Evolutionary conservation across 345 rosid genomes (phyloP).

Genomic region (Aquilaria yunnanensis): DNA sequence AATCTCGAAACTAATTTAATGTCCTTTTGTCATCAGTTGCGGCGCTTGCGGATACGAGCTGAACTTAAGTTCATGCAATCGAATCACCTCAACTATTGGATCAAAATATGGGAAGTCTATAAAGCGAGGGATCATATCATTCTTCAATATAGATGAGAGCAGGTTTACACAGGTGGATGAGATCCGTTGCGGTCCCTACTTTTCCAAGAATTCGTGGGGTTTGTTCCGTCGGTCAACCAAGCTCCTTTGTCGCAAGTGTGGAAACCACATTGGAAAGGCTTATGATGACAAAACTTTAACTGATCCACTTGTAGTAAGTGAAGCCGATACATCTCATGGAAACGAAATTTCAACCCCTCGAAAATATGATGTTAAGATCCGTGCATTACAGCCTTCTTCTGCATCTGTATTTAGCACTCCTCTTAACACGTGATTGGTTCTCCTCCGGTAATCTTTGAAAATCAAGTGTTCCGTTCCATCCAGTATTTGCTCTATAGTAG

Average conservation of each 20-base stretch:
- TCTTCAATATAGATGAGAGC: slow-evolving; percentile 68
- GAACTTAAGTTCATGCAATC: slow-evolving; percentile 79
- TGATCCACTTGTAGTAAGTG: slow-evolving; percentile 40
- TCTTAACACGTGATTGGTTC: slow-evolving; percentile 22
- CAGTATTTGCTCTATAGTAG: too few species aligned
- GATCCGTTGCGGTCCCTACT: slow-evolving; percentile 73
- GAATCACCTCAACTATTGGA: slow-evolving; percentile 78
- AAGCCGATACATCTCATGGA: slow-evolving; percentile 33
- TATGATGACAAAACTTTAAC: slow-evolving; percentile 40
- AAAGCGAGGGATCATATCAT: slow-evolving; percentile 86
- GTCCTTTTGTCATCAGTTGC: slow-evolving; percentile 52
- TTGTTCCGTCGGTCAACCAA: slow-evolving; percentile 66
- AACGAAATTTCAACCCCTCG: slow-evolving; percentile 26
- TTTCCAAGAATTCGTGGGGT: slow-evolving; percentile 57
- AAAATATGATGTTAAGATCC: slow-evolving; percentile 70
- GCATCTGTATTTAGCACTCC: slow-evolving; percentile 33
- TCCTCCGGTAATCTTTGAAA: background rate
- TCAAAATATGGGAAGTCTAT: slow-evolving; percentile 90
- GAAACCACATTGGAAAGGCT: slow-evolving; percentile 66
- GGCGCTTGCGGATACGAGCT: slow-evolving; percentile 92
- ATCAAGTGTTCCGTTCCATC: too few species aligned
- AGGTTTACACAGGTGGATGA: slow-evolving; percentile 84
- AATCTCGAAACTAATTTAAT: too few species aligned
- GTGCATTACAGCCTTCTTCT: slow-evolving; percentile 82
- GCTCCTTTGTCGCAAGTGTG: slow-evolving; percentile 93